Conservation (phyloP, 2,329 filamentous ascomycete species). For the Cladosporium sp. region DNA sequence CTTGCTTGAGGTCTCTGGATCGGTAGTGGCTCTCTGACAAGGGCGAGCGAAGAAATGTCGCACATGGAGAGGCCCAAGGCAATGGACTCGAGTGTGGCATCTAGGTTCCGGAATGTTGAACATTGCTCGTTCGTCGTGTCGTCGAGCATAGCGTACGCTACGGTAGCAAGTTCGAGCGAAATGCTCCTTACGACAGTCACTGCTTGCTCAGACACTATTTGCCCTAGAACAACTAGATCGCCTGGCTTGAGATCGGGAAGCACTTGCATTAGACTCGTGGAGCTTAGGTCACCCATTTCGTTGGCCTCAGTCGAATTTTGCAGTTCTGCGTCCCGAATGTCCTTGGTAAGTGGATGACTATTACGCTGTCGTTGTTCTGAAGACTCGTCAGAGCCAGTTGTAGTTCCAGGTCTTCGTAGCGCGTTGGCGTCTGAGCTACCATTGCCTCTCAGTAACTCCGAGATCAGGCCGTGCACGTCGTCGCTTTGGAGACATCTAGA, state of each 20-base stretch:
- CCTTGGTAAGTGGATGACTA: neutral
- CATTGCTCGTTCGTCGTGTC: no score
- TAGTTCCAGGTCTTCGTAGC: neutral
- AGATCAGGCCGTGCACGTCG: constrained; percentile 14
- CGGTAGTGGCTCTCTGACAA: constrained; percentile 29
- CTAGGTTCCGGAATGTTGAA: neutral
- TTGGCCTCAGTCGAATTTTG: neutral
- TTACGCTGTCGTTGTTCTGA: neutral
- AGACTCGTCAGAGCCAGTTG: neutral
- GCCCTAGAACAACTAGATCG: constrained; percentile 38
- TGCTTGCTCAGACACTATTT: constrained; percentile 39
- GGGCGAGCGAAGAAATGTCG: constrained; percentile 34
- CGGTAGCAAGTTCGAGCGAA: neutral
- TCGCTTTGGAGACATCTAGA: neutral
- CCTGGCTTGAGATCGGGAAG: constrained; percentile 27
- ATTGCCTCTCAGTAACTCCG: constrained; percentile 22
- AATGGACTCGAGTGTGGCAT: constrained; percentile 19
- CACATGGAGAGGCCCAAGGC: constrained; percentile 25
- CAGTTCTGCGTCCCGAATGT: neutral
- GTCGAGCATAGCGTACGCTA: neutral
- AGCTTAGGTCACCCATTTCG: no score
- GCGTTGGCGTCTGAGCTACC: neutral
- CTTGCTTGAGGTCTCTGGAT: constrained; percentile 23
- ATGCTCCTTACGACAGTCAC: constrained; percentile 8
- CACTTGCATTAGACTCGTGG: constrained; percentile 22